phyloP scores from a whole-genome alignment of 805 yeast genomes.

The Saturnispora zaruensis region DNA sequence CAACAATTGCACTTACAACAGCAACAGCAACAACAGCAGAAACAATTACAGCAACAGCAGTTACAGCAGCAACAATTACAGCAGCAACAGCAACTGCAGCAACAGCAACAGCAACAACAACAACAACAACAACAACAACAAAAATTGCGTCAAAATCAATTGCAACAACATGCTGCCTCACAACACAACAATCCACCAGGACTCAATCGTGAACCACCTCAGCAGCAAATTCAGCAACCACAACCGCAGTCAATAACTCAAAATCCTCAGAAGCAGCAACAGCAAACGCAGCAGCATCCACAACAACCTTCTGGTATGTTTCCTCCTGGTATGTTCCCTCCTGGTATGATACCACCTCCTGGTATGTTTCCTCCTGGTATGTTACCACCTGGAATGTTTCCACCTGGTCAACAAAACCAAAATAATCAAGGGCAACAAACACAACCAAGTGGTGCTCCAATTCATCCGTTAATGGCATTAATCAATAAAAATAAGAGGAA shows the following conservation, averaged over 20 bases:
- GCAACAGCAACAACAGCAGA: conserved; percentile 7
- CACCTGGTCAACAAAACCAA: neutral
- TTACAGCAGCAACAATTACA: conserved; percentile 5
- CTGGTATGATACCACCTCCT: conserved; percentile 6
- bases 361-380: conserved; percentile 7
- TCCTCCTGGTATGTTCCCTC: conserved; percentile 10
- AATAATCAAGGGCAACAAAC: conserved; percentile 1
- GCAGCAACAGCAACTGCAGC: neutral
- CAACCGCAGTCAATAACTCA: conserved; percentile 8
- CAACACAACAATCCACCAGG: neutral
- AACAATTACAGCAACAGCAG: neutral
- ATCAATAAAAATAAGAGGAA: conserved; percentile 13
- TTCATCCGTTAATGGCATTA: conserved; percentile 14
- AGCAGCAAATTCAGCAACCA: conserved; percentile 9
- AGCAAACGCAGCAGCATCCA: neutral
- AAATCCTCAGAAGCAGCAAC: neutral
- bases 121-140: conserved; percentile 6
- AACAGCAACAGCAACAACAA: conserved; percentile 3
- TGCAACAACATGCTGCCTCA: neutral
- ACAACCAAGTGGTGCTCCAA: conserved; percentile 8
- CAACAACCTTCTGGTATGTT: conserved; percentile 7
- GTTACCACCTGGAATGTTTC: conserved; percentile 4
- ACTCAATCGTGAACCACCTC: conserved; percentile 8
- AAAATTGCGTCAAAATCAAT: neutral
- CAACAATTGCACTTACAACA: conserved; percentile 11